Conservation (phyloP, 805 yeast species). For the Saccharomycopsis oosterbeekiorum region DNA sequence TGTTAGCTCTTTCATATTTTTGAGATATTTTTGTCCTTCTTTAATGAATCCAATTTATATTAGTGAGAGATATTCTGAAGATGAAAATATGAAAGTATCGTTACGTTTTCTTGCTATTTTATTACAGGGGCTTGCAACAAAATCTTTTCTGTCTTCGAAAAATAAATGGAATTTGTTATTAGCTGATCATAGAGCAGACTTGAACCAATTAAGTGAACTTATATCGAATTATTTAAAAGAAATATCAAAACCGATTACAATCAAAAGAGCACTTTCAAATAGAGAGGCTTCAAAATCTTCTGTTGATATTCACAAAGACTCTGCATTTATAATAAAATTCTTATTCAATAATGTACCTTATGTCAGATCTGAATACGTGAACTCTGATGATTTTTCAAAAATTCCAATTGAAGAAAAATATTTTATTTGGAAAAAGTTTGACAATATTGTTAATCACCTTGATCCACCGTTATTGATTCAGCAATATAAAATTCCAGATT, state of each 20-base stretch:
- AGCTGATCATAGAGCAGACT: not conserved
- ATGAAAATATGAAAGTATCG: not conserved
- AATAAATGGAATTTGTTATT: slow-evolving; percentile 1
- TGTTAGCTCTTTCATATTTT: slow-evolving; percentile 70
- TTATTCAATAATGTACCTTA: slow-evolving; percentile 4
- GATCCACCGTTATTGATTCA: slow-evolving; percentile 55
- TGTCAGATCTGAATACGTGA: slow-evolving; percentile 1
- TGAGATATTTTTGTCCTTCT: slow-evolving; percentile 85
- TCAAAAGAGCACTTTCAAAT: not conserved
- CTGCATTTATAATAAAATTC: slow-evolving; percentile 1
- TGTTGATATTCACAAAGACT: not conserved
- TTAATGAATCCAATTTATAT: slow-evolving; percentile 58
- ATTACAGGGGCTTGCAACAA: not conserved
- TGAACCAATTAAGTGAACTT: slow-evolving; percentile 1
- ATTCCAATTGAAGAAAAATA: not conserved
- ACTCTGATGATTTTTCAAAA: not conserved
- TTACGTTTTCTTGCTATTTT: not conserved
- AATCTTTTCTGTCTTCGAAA: slow-evolving; percentile 2
- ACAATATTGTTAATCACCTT: slow-evolving; percentile 31
- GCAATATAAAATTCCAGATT: slow-evolving; percentile 46
- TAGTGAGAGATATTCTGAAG: slow-evolving; percentile 22
- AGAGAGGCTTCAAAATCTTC: not conserved
- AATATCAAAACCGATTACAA: slow-evolving; percentile 1
- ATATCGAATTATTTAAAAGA: slow-evolving; percentile 1
- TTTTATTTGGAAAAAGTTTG: not conserved